A percentile compares a stretch with the other conserved stretches of the same genome.
These are phyloP conservation scores for Neotropicomus parvogracilis DNA, from an alignment of 1,284 basidiomycete genomes.

Conservation along the genomic window DNA sequence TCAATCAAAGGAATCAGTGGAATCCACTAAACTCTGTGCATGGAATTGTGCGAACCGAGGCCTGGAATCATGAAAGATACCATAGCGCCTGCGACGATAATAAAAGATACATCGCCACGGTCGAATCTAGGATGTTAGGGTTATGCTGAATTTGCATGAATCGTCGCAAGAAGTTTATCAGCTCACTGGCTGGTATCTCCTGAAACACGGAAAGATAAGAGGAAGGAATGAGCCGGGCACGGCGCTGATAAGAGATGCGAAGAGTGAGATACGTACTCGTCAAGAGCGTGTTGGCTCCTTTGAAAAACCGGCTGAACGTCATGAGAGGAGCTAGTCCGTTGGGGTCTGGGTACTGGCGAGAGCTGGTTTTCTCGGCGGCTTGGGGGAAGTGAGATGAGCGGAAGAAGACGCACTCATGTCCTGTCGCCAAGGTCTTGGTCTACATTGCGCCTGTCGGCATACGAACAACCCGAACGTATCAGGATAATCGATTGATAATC, in stretches of 20 bases:
- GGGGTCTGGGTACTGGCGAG: neutral
- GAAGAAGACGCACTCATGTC: neutral
- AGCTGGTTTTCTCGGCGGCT: neutral
- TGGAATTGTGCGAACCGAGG: slow-evolving; percentile 44
- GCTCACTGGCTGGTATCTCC: slow-evolving; percentile 30
- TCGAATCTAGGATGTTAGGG: slow-evolving; percentile 44
- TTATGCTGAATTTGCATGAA: slow-evolving; percentile 6
- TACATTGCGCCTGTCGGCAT: neutral
- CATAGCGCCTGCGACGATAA: slow-evolving; percentile 76
- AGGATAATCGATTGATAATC: slow-evolving; percentile 1
- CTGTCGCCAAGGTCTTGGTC: neutral
- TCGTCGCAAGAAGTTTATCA: neutral
- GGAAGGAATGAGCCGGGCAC: slow-evolving; percentile 6
- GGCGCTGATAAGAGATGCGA: slow-evolving; percentile 2
- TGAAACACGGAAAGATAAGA: slow-evolving; percentile 11
- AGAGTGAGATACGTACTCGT: slow-evolving; percentile 18
- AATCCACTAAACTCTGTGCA: neutral
- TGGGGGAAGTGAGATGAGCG: neutral
- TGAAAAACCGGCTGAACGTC: neutral
- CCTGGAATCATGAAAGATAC: slow-evolving; percentile 81
- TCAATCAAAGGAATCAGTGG: slow-evolving; percentile 7
- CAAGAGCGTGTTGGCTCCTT: neutral
- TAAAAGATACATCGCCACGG: slow-evolving; percentile 73
- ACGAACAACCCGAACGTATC: neutral
- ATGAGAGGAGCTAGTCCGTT: slow-evolving; percentile 3